A percentile compares a stretch with the other conserved stretches of the same genome.
Conservation (phyloP, 495 filamentous ascomycete species). For the Lasiosphaeria hispida region DNA sequence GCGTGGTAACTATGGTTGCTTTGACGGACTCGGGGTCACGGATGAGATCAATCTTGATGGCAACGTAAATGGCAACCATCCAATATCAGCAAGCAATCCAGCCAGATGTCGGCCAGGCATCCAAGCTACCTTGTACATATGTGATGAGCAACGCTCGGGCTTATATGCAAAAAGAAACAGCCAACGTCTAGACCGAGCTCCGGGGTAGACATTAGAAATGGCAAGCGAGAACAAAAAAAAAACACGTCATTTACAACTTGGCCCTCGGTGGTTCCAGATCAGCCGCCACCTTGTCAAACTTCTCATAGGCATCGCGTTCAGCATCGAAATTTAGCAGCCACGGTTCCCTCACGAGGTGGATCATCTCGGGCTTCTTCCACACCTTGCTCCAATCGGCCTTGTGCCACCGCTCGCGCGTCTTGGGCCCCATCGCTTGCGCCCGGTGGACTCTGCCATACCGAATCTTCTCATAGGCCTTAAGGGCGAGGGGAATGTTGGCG, state of each 20-base stretch:
- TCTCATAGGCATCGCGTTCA: constrained; percentile 53
- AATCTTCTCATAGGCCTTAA: constrained; percentile 48
- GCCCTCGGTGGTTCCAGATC: constrained; percentile 9
- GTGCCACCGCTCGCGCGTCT: constrained; percentile 60
- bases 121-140: background rate
- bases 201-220: background rate
- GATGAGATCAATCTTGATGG: background rate
- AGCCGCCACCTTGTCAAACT: constrained; percentile 16
- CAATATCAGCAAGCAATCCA: no score
- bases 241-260: constrained; percentile 7
- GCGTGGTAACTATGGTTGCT: no score
- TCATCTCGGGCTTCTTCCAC: constrained; percentile 56
- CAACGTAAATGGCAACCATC: background rate
- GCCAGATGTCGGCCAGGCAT: no score
- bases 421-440: constrained; percentile 58
- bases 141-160: background rate
- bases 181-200: background rate
- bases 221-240: no score
- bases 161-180: background rate
- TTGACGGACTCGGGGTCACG: no score
- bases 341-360: constrained; percentile 53
- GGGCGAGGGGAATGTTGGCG: constrained; percentile 40
- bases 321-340: constrained; percentile 64
- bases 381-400: constrained; percentile 58
- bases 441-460: constrained; percentile 53